Conservation (phyloP, 225 moss, liverwort and hornwort genomes). For the Takakia lepidozioides region DNA sequence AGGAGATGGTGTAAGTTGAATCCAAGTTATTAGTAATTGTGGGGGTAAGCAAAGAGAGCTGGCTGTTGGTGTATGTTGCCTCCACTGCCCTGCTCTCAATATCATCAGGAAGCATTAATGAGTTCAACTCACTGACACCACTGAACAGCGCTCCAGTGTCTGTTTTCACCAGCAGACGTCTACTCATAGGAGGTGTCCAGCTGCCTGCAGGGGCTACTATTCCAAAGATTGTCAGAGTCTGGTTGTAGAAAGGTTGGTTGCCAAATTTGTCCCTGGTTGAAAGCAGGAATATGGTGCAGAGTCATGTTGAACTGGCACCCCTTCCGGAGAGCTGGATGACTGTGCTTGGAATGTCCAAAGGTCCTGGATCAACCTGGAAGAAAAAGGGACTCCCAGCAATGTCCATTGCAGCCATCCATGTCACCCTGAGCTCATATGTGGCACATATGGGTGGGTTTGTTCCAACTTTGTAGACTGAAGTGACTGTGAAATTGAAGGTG, state of each 20-base stretch:
- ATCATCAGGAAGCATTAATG: too few relatives aligned
- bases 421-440: too few relatives aligned
- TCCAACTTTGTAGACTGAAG: conserved; percentile 6
- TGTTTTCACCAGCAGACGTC: not conserved
- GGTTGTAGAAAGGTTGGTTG: conserved; percentile 43
- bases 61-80: too few relatives aligned
- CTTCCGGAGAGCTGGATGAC: conserved; percentile 12
- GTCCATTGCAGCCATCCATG: conserved; percentile 11
- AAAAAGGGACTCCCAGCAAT: conserved; percentile 31
- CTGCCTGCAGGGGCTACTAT: conserved; percentile 4
- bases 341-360: conserved; percentile 20
- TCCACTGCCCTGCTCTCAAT: too few relatives aligned
- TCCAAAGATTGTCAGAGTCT: conserved; percentile 38
- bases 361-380: conserved; percentile 23
- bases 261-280: conserved; percentile 30
- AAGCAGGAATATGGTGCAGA: conserved; percentile 34
- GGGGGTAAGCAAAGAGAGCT: conserved; percentile 1
- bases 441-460: too few relatives aligned
- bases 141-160: too few relatives aligned
- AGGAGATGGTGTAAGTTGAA: conserved; percentile 37
- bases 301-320: conserved; percentile 17
- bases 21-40: conserved; percentile 29
- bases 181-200: not conserved
- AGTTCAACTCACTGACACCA: too few relatives aligned
- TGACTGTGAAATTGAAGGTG: conserved; percentile 24